Evolutionary conservation across 192 early-diverging fungal genomes (phyloP), one percentile per base, ranked within the genome.

Genomic region (Coemansia erecta): DNA sequence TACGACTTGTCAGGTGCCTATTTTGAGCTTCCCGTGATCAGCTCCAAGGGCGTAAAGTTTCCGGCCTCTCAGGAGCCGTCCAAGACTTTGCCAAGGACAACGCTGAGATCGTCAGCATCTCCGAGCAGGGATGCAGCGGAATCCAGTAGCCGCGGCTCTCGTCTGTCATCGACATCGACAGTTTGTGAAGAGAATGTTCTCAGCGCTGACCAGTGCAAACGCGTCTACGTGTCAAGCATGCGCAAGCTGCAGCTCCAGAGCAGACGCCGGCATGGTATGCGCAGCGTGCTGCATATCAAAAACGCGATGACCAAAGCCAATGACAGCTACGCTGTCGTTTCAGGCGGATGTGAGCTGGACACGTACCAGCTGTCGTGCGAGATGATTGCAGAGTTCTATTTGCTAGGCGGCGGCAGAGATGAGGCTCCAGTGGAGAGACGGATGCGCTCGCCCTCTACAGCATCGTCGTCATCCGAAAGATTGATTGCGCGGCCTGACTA

Each of bases 81-180:
- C 12, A n/a, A 46, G 17, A 50, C 1, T 3, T 2, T 24, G 48
- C 0, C 48, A 18, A 24, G 21, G 23, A 2, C 19, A 18, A 24
- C 35, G 1, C 8, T 37, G 8, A 11, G 35, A 11, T 37, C 35
- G 3, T 37, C 35, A 11, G 35, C 35, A 37, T 10, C 35, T 5
- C 35, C 3, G 35, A 37, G 35, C 35, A 37, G 1, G 6, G 10
- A 14, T 23, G 40, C 26, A 2, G 1, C 37, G 0, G 41, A 63
- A 28, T 73, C 61, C 17, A 28, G 21, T 2, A 58, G 63, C 45
- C 64, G 64, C 2, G 61, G 58, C 21, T 72, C 68, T 31, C 64
- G 75, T 49, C 54, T 77, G 51, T 77, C 75, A 46, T 72, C 75
- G 23, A 68, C 69, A 23, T 72, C 75, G 56, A 72, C 75, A 7